Conservation (phyloP, 129 eudicot genomes). For the Chrysanthemum makinoi region DNA sequence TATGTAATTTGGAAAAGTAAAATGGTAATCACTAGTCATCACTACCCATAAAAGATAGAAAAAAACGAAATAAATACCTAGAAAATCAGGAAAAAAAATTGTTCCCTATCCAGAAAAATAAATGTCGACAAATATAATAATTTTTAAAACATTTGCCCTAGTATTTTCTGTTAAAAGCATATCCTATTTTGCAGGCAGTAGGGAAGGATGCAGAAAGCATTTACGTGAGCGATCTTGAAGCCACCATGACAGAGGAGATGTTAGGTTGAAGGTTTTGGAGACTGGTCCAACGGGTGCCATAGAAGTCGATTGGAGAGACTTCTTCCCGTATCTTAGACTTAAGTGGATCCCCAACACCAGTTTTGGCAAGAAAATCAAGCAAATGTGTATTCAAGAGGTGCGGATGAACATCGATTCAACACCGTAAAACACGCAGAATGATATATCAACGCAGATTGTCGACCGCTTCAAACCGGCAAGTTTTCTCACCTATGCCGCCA, state of each 20-base stretch:
- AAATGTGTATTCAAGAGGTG: neutral
- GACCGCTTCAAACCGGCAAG: too few species aligned
- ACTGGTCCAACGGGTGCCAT: neutral
- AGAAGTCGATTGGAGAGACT: slow-evolving; percentile 13
- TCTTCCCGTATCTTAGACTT: neutral
- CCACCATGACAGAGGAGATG: neutral
- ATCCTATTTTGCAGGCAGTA: neutral
- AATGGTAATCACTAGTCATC: too few species aligned
- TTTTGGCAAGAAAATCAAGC: neutral
- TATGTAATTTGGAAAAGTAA: too few species aligned
- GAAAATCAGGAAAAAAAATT: too few species aligned
- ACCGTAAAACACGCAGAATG: too few species aligned
- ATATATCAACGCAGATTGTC: too few species aligned
- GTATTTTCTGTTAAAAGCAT: neutral
- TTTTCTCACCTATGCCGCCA: too few species aligned
- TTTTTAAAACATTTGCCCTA: too few species aligned
- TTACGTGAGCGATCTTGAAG: neutral
- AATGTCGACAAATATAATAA: too few species aligned
- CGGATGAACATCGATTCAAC: neutral
- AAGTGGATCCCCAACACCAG: neutral
- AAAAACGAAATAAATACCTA: too few species aligned
- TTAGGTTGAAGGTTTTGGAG: neutral
- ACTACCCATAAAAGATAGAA: too few species aligned
- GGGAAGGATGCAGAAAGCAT: slow-evolving; percentile 5
- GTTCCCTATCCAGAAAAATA: too few species aligned